phyloP scores from a whole-genome alignment of 306 rosid species.

The Clitoria ternatea region DNA sequence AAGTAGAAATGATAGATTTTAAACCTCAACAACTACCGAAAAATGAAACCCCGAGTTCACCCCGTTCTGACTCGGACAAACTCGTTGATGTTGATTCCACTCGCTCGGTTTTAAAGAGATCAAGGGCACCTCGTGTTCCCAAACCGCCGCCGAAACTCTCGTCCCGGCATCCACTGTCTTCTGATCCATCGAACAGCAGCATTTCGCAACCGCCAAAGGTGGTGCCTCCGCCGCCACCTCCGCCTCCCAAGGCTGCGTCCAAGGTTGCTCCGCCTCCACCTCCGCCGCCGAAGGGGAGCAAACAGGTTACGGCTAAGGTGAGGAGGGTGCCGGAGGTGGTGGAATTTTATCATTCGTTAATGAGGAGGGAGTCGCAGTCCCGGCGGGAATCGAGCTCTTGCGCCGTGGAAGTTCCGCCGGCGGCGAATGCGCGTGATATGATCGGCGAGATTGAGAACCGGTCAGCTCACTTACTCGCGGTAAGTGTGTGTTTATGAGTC shows the following conservation, averaged over 20 bases:
- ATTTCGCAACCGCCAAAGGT: constrained; percentile 13
- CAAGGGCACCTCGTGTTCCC: constrained; percentile 75
- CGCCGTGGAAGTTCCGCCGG: constrained; percentile 38
- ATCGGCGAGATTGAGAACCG: constrained; percentile 98
- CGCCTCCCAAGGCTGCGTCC: background rate
- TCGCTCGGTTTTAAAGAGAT: constrained; percentile 34
- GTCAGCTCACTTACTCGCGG: constrained; percentile 71
- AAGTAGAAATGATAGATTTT: constrained; percentile 30
- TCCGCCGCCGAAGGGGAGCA: constrained; percentile 51
- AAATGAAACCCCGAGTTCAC: constrained; percentile 43
- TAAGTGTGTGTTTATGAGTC: constrained; percentile 40
- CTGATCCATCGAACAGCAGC: no score
- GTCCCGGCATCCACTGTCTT: constrained; percentile 7
- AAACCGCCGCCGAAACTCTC: constrained; percentile 81
- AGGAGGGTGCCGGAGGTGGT: constrained; percentile 83
- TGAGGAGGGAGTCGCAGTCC: constrained; percentile 70
- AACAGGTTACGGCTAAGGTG: constrained; percentile 44
- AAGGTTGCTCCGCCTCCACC: constrained; percentile 66
- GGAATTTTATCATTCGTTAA: constrained; percentile 85
- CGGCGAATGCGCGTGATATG: constrained; percentile 86
- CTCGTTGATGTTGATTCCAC: constrained; percentile 51
- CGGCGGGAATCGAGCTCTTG: constrained; percentile 51
- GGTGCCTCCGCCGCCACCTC: constrained; percentile 35
- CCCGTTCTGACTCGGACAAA: constrained; percentile 67
- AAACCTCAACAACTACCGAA: constrained; percentile 49